phyloP scores from a whole-genome alignment of 176 grass and related monocot genomes.

The Cenchrus purpureus region DNA sequence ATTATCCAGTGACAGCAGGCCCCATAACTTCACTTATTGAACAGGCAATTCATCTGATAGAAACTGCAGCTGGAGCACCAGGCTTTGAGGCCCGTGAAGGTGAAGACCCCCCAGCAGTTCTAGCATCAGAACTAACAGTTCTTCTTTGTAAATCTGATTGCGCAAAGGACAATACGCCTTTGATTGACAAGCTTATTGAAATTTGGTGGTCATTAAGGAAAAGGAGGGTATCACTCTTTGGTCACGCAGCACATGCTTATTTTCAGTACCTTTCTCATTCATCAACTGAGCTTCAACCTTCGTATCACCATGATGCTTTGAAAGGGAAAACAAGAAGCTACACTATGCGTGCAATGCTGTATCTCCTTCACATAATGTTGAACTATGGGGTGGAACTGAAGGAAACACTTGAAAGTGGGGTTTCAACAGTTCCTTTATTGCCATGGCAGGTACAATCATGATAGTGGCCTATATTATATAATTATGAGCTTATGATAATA shows the following conservation, averaged over 20 bases:
- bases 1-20: slow-evolving; percentile 33
- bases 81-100: slow-evolving; percentile 71
- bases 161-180: slow-evolving; percentile 47
- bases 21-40: slow-evolving; percentile 56
- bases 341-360: slow-evolving; percentile 74
- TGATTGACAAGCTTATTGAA: slow-evolving; percentile 67
- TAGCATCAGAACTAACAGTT: slow-evolving; percentile 76
- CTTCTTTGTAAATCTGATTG: slow-evolving; percentile 61
- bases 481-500: slow-evolving; percentile 6
- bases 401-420: slow-evolving; percentile 69
- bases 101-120: slow-evolving; percentile 58
- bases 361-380: slow-evolving; percentile 87
- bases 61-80: slow-evolving; percentile 70
- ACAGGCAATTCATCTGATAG: slow-evolving; percentile 62
- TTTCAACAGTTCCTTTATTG: slow-evolving; percentile 78
- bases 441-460: slow-evolving; percentile 74
- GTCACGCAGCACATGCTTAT: slow-evolving; percentile 86
- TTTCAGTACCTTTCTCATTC: slow-evolving; percentile 89
- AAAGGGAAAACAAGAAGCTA: slow-evolving; percentile 73
- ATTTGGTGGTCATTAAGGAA: slow-evolving; percentile 83
- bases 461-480: slow-evolving; percentile 32
- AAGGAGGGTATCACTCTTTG: slow-evolving; percentile 83
- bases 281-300: slow-evolving; percentile 63
- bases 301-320: slow-evolving; percentile 50
- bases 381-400: slow-evolving; percentile 91